Percentiles rank a stretch among this genome's conserved stretches.
These are phyloP conservation scores for Penicillium sclerotiorum DNA, from an alignment of 2,329 filamentous ascomycete genomes.

Conservation along the genomic window DNA sequence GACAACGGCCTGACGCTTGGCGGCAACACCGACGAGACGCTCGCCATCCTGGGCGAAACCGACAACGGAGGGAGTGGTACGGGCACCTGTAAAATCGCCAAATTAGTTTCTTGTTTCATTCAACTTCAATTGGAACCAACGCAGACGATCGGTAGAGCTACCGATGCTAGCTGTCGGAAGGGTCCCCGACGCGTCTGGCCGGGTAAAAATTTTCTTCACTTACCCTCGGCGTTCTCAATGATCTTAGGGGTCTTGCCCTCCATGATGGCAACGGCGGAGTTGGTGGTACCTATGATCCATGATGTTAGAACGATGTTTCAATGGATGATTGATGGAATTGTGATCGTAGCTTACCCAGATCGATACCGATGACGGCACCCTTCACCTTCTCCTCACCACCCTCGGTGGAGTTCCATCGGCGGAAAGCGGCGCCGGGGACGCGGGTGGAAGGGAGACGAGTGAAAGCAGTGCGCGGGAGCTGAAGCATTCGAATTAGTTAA, in stretches of 20 bases:
- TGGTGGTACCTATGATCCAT: constrained; percentile 71
- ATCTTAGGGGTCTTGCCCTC: constrained; percentile 94
- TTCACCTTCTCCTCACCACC: constrained; percentile 79
- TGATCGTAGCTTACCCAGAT: constrained; percentile 69
- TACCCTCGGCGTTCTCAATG: constrained; percentile 97
- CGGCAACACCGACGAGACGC: constrained; percentile 93
- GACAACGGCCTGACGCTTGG: constrained; percentile 96
- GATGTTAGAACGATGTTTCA: constrained; percentile 17
- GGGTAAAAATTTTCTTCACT: constrained; percentile 28
- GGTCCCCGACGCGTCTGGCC: neutral
- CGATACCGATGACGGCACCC: constrained; percentile 96
- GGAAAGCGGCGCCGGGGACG: constrained; percentile 73
- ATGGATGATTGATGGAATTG: neutral
- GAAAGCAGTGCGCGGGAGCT: constrained; percentile 79
- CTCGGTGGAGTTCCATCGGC: constrained; percentile 54
- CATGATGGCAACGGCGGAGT: constrained; percentile 97
- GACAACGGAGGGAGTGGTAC: constrained; percentile 91
- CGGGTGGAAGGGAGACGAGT: constrained; percentile 69
- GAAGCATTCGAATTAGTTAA: constrained; percentile 27
- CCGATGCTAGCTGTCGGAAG: neutral
- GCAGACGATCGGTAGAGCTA: neutral
- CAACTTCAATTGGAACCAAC: too few species aligned
- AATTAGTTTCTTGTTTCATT: too few species aligned
- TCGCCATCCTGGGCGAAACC: constrained; percentile 95
- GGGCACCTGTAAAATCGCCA: constrained; percentile 65